A percentile compares a stretch with the other conserved stretches of the same genome.
Evolutionary conservation across 192 early-diverging fungal genomes (phyloP).

Genomic region (Obelidium mucronatum): DNA sequence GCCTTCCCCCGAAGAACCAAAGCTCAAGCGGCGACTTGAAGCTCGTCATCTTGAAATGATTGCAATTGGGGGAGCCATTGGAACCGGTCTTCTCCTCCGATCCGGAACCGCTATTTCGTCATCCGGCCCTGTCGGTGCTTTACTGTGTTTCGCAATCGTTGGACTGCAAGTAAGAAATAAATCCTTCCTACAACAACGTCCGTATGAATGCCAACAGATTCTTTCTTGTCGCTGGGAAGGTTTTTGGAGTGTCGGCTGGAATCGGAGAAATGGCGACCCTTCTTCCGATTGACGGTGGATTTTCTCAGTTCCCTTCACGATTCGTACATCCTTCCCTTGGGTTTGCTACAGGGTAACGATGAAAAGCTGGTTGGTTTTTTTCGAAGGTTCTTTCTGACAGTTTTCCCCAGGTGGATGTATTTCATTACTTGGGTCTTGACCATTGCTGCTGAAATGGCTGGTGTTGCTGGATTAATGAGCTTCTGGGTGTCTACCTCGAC

Average conservation of each 20-base stretch:
- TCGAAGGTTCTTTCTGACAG: too few relatives aligned
- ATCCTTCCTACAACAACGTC: too few relatives aligned
- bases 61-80: conserved; percentile 24
- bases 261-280: conserved; percentile 81
- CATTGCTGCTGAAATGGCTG: conserved; percentile 73
- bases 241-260: conserved; percentile 59
- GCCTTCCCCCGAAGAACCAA: too few relatives aligned
- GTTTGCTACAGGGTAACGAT: conserved; percentile 48
- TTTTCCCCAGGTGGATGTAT: too few relatives aligned
- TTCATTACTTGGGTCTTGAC: conserved; percentile 44
- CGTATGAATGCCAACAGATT: too few relatives aligned
- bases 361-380: too few relatives aligned
- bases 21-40: too few relatives aligned
- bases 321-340: conserved; percentile 78
- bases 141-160: conserved; percentile 64
- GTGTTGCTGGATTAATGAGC: conserved; percentile 75
- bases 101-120: conserved; percentile 68
- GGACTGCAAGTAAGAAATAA: conserved; percentile 33
- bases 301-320: conserved; percentile 77
- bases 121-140: conserved; percentile 76
- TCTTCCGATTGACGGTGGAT: conserved; percentile 76
- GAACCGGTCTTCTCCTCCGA: conserved; percentile 82
- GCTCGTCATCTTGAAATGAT: too few relatives aligned
- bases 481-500: conserved; percentile 59
- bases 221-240: conserved; percentile 1